phyloP scores from a whole-genome alignment of 2,329 filamentous ascomycete species.

The Colletotrichum sp. region DNA sequence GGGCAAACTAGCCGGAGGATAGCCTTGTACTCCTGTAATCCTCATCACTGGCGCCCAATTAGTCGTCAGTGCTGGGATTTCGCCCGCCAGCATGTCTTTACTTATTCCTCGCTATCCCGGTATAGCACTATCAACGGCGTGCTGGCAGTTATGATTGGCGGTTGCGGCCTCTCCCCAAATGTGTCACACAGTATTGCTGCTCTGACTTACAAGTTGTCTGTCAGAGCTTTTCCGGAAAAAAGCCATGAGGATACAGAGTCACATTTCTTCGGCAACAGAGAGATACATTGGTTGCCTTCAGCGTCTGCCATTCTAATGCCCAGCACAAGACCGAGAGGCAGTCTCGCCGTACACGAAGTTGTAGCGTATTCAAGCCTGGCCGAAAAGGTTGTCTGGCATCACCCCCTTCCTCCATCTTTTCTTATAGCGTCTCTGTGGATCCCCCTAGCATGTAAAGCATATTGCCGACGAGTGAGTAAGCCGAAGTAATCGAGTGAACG shows the following conservation, averaged over 20 bases:
- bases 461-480: not conserved
- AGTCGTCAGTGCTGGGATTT: not conserved
- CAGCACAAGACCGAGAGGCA: not conserved
- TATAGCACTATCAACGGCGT: not conserved
- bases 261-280: not conserved
- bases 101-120: not conserved
- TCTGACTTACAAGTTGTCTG: not conserved
- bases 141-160: not conserved
- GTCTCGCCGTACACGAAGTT: not conserved
- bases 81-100: not conserved
- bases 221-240: not conserved
- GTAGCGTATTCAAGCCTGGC: not conserved
- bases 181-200: not conserved
- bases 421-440: not conserved
- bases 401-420: not conserved
- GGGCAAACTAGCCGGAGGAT: not conserved
- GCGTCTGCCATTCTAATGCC: not conserved
- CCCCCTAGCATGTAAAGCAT: not conserved
- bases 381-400: not conserved
- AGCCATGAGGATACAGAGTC: not conserved
- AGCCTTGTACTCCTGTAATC: not conserved
- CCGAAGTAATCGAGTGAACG: not conserved
- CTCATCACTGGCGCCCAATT: not conserved
- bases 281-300: not conserved
- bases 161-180: not conserved